Conservation (phyloP, 192 early-diverging fungal species). For the Coemansia sp. region DNA sequence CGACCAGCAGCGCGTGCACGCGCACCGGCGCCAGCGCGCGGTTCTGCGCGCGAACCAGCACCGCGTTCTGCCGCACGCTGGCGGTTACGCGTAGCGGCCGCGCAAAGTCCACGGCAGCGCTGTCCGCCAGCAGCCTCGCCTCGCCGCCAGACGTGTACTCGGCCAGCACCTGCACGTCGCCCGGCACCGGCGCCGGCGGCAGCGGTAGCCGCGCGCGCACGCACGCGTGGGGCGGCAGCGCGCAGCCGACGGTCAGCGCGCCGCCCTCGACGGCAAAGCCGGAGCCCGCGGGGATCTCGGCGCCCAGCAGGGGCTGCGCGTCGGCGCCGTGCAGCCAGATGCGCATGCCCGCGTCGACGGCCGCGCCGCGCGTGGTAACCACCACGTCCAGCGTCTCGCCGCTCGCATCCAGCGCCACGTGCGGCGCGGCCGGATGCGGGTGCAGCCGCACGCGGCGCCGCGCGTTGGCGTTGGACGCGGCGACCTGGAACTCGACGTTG, state of each 20-base stretch:
- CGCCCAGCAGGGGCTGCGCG: constrained; percentile 6
- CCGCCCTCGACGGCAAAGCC: neutral
- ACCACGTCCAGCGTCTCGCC: constrained; percentile 9
- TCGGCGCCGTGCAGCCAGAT: constrained; percentile 21
- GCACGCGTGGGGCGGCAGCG: constrained; percentile 1
- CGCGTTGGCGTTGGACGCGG: constrained; percentile 11
- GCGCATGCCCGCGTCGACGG: constrained; percentile 14
- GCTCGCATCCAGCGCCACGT: neutral
- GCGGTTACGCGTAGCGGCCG: constrained; percentile 13
- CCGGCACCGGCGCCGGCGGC: neutral
- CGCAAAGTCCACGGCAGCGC: constrained; percentile 10
- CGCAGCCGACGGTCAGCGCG: constrained; percentile 12
- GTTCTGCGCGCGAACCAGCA: constrained; percentile 17
- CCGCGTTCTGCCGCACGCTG: neutral
- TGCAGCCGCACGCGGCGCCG: constrained; percentile 18
- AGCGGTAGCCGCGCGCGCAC: neutral
- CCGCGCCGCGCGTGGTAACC: neutral
- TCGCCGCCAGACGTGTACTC: constrained; percentile 3
- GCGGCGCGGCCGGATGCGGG: constrained; percentile 8
- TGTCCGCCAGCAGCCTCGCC: constrained; percentile 11
- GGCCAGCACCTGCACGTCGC: constrained; percentile 12
- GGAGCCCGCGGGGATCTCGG: neutral
- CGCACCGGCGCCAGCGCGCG: constrained; percentile 2
- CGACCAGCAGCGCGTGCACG: neutral
- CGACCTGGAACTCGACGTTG: constrained; percentile 2